Evolutionary conservation across 2,329 filamentous ascomycete species (phyloP), one percentile per base, ranked within the genome.

Genomic region (Stachybotrys echinatus): DNA sequence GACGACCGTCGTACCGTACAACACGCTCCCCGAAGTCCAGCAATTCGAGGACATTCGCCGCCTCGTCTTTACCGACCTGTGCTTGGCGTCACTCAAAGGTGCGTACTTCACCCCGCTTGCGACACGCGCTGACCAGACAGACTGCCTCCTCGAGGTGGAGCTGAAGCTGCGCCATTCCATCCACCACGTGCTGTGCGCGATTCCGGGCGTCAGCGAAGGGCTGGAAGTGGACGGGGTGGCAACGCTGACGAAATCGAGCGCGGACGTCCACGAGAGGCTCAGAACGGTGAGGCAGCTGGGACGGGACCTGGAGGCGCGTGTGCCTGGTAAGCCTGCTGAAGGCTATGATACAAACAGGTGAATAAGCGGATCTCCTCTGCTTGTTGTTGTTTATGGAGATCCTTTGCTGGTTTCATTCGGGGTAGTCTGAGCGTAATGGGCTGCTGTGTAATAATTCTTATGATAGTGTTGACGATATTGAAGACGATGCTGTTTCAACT

Each of bases 91-190:
- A 10, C 14, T 46, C 23, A 46, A 46, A 46, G 44, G 44, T 46
- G 12, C 19, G 19, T 23, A 7, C 22, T 44, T n/a, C 3, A 8
- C 2, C 12, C 12, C 6, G 3, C n/a, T 3, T n/a, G 6, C 12
- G 10, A 22, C 19, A 44, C 8, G 12, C 20, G 22, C 44, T 46
- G 27, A 46, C 44, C 12, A 12, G n/a, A 8, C 19, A 46, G 44
- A 46, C 19, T 37, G 27, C 27, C 23, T 46, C n/a, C 23, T 34
- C 17, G 44, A 46, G 44, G 19, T 46, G 10, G 44, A 46, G 44
- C 20, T 46, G 27, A 46, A 46, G 44, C 23, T 46, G n/a, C 23
- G 44, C 2, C 44, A 46, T 21, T 46, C 44, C 6, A 46, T 46
- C 6, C 44, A 46, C 23, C 44, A 46, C 7, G 27, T 46, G 4